A percentile compares a stretch with the other conserved stretches of the same genome.
Conservation (phyloP, 164 flowering plant species). For the Magnolia changhungtana region DNA sequence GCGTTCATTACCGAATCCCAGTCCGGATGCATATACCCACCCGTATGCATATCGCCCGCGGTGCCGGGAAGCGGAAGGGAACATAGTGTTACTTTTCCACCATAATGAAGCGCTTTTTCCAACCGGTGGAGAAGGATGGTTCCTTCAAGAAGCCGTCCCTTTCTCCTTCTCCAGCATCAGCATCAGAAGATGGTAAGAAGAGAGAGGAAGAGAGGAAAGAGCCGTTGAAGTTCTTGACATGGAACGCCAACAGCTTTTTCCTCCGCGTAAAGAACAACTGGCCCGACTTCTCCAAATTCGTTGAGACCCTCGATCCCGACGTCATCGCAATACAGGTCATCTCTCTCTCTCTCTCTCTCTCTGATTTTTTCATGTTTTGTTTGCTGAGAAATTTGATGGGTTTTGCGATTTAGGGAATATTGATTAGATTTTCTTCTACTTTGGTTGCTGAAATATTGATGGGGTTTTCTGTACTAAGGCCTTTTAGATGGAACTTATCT, state of each 20-base stretch:
- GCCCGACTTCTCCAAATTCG: conserved; percentile 68
- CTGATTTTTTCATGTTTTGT: conserved; percentile 1
- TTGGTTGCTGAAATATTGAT: not conserved
- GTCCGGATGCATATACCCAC: too few relatives aligned
- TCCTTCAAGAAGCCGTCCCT: conserved; percentile 58
- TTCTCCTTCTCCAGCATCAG: conserved; percentile 13
- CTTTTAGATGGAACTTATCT: not conserved
- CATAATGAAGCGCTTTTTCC: conserved; percentile 82
- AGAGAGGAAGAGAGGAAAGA: conserved; percentile 35
- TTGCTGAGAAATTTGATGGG: not conserved
- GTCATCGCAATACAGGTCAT: conserved; percentile 87
- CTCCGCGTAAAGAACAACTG: conserved; percentile 85
- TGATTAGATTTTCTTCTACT: too few relatives aligned
- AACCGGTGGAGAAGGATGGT: conserved; percentile 75
- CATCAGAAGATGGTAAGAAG: conserved; percentile 4
- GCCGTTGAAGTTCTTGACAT: conserved; percentile 79
- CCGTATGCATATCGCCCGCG: too few relatives aligned
- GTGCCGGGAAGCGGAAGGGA: too few relatives aligned
- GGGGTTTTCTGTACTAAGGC: not conserved
- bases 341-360: not conserved
- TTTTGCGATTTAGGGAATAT: not conserved
- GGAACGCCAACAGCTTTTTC: conserved; percentile 96
- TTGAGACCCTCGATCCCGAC: conserved; percentile 69
- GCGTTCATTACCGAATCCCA: too few relatives aligned
- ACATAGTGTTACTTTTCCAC: too few relatives aligned